phyloP scores from a whole-genome alignment of 148 eudicot species.

The Chenopodium album region DNA sequence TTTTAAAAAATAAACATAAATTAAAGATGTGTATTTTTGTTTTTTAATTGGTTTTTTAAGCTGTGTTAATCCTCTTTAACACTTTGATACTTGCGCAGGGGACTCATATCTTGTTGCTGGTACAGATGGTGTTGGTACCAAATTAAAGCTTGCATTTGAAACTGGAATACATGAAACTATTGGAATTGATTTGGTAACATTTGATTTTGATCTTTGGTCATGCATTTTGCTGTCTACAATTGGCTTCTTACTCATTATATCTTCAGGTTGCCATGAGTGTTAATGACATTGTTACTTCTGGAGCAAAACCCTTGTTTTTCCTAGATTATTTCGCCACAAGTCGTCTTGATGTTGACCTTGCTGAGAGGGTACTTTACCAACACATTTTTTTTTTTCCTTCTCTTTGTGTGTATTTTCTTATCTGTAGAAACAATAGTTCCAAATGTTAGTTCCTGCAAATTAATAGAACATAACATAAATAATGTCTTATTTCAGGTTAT shows the following conservation, averaged over 20 bases:
- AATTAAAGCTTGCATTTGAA: slow-evolving; percentile 91
- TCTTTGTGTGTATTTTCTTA: not conserved
- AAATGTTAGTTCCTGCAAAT: not conserved
- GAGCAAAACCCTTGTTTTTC: slow-evolving; percentile 91
- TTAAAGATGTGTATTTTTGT: not conserved
- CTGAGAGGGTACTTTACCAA: slow-evolving; percentile 59
- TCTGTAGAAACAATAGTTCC: not conserved
- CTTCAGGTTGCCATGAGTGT: slow-evolving; percentile 98
- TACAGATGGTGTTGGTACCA: slow-evolving; percentile 98
- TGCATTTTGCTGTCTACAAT: not conserved
- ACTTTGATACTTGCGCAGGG: slow-evolving; percentile 40
- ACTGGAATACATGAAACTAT: slow-evolving; percentile 92
- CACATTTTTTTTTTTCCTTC: not conserved
- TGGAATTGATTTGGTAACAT: slow-evolving; percentile 87
- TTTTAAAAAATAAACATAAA: no score
- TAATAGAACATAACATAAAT: not conserved
- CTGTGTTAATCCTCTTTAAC: not conserved
- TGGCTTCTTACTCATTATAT: slow-evolving; percentile 8
- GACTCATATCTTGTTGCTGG: slow-evolving; percentile 96
- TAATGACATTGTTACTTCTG: slow-evolving; percentile 92
- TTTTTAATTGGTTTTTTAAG: not conserved
- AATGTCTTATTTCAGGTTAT: slow-evolving; percentile 58
- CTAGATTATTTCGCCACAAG: slow-evolving; percentile 97
- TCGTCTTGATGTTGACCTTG: slow-evolving; percentile 89
- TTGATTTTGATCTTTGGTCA: not conserved